These are phyloP conservation scores for Wickerhamomyces sp. DNA, from an alignment of 1,139 yeast genomes.

Conservation along the genomic window DNA sequence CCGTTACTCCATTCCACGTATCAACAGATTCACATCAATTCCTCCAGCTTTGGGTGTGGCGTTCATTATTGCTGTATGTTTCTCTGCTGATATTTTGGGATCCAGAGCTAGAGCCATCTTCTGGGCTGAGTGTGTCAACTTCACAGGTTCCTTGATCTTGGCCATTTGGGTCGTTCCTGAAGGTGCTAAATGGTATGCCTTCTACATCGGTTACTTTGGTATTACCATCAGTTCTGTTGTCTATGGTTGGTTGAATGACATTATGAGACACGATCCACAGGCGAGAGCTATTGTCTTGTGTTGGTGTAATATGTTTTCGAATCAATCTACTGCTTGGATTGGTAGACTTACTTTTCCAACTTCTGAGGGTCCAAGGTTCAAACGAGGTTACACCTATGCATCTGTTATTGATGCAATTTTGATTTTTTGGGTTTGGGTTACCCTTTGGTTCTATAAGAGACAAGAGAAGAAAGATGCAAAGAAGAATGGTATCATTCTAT, in stretches of 20 bases:
- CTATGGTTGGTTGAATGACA: slow-evolving; percentile 33
- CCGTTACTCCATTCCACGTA: slow-evolving; percentile 25
- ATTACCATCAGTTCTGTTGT: slow-evolving; percentile 31
- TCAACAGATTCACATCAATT: slow-evolving; percentile 29
- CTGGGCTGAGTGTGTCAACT: slow-evolving; percentile 33
- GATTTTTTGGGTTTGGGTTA: slow-evolving; percentile 45
- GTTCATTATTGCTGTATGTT: slow-evolving; percentile 27
- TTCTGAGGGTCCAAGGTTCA: slow-evolving; percentile 26
- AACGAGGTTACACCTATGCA: slow-evolving; percentile 43
- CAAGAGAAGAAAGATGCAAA: slow-evolving; percentile 48
- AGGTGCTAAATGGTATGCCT: slow-evolving; percentile 32
- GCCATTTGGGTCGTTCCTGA: slow-evolving; percentile 21
- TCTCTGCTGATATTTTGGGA: slow-evolving; percentile 24
- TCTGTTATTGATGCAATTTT: slow-evolving; percentile 40
- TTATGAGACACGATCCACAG: slow-evolving; percentile 32
- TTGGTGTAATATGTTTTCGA: slow-evolving; percentile 30
- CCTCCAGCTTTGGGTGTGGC: slow-evolving; percentile 33
- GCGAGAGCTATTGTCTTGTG: slow-evolving; percentile 32
- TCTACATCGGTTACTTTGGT: slow-evolving; percentile 29
- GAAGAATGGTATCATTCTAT: slow-evolving; percentile 46
- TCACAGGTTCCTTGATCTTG: slow-evolving; percentile 3
- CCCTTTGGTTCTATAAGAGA: slow-evolving; percentile 50
- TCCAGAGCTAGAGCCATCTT: slow-evolving; percentile 40
- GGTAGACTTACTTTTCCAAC: slow-evolving; percentile 49
- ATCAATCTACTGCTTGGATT: slow-evolving; percentile 32